Percentiles rank a stretch among this genome's conserved stretches.
Conservation (phyloP, 345 rosid species). For the Dipteronia dyeriana region DNA sequence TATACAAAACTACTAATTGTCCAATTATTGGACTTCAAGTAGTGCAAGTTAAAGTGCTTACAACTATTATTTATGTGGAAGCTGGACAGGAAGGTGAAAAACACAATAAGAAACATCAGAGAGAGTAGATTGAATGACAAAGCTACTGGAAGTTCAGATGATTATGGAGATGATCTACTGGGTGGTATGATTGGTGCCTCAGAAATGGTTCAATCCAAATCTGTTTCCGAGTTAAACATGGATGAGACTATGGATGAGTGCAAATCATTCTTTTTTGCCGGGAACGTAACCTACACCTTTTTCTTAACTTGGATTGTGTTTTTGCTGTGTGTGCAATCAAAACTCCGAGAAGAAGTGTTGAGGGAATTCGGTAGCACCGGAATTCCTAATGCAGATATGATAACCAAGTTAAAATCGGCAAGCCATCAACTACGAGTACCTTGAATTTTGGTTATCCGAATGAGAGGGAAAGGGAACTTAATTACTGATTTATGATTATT, state of each 20-base stretch:
- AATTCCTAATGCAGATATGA: slow-evolving; percentile 39
- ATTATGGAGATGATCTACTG: slow-evolving; percentile 43
- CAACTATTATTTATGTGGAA: slow-evolving; percentile 34
- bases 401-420: slow-evolving; percentile 51
- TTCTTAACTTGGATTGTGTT: slow-evolving; percentile 57
- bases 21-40: no score
- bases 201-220: slow-evolving; percentile 10
- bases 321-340: slow-evolving; percentile 51
- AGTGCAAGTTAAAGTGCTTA: neutral
- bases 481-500: no score
- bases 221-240: slow-evolving; percentile 26
- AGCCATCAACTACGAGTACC: neutral
- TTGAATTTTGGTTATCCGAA: neutral
- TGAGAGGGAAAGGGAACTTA: no score
- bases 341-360: slow-evolving; percentile 53
- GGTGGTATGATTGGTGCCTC: slow-evolving; percentile 40
- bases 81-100: slow-evolving; percentile 38
- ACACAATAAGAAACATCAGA: slow-evolving; percentile 27
- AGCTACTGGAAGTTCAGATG: neutral
- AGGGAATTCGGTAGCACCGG: slow-evolving; percentile 38
- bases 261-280: slow-evolving; percentile 57
- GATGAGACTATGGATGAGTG: slow-evolving; percentile 62
- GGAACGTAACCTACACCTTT: slow-evolving; percentile 44
- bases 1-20: no score
- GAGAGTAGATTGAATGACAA: slow-evolving; percentile 30